Percentiles rank a stretch among this genome's conserved stretches.
Conservation (phyloP, 208 protist genomes). For the Acanthamoeba culbertsoni region DNA sequence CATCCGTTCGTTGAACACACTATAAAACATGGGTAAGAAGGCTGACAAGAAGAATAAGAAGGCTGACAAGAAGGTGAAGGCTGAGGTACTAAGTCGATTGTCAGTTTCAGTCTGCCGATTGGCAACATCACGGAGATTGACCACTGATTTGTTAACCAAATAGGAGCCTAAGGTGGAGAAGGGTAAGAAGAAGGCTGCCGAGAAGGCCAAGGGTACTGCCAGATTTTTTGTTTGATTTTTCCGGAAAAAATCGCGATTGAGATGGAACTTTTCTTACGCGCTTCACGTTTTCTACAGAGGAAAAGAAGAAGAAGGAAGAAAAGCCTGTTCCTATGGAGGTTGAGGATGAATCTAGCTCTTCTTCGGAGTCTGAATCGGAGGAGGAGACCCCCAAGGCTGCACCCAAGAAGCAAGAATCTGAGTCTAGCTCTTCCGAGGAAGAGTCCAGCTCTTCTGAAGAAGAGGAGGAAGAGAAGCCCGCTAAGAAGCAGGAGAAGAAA, state of each 20-base stretch:
- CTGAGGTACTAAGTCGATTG: neutral
- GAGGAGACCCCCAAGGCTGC: neutral
- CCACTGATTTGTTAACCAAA: neutral
- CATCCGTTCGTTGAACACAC: neutral
- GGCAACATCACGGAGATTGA: neutral
- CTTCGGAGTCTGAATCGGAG: neutral
- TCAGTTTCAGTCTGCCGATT: too few species aligned
- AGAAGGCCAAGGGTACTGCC: neutral
- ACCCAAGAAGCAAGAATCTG: neutral
- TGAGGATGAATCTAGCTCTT: neutral
- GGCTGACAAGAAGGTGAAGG: neutral
- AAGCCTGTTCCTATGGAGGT: neutral
- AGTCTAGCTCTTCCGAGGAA: neutral
- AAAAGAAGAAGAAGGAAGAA: slow-evolving; percentile 1
- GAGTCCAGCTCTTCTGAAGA: neutral
- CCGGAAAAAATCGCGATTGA: neutral
- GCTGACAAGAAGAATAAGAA: neutral
- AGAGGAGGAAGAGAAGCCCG: neutral
- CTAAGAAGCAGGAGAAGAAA: neutral
- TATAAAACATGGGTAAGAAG: too few species aligned
- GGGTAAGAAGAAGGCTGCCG: neutral
- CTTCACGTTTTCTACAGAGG: neutral
- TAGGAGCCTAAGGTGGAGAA: neutral
- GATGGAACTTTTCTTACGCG: neutral
- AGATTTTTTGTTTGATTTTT: neutral